Conservation (phyloP, 1,284 basidiomycete species). For the Naganishia cerealis region DNA sequence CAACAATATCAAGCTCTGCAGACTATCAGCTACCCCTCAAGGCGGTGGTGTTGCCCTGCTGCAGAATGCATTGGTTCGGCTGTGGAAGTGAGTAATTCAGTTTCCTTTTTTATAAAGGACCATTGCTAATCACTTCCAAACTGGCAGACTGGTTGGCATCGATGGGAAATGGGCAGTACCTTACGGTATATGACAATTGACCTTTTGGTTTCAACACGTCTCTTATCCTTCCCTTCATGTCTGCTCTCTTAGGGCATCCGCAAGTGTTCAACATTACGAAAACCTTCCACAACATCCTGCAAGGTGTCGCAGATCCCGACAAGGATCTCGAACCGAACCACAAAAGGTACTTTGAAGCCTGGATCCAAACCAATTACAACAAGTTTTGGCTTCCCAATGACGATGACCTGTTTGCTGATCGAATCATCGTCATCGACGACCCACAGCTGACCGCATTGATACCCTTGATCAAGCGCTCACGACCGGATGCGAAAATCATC, state of each 20-base stretch:
- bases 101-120: neutral
- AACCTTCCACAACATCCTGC: constrained; percentile 59
- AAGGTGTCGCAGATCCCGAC: constrained; percentile 71
- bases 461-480: constrained; percentile 75
- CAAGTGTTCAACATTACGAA: constrained; percentile 84
- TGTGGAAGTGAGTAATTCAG: constrained; percentile 63
- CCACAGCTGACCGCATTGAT: constrained; percentile 68
- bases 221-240: constrained; percentile 57
- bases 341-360: constrained; percentile 68
- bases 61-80: constrained; percentile 82
- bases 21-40: constrained; percentile 87
- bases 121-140: neutral
- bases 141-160: constrained; percentile 20
- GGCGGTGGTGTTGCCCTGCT: constrained; percentile 89
- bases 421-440: constrained; percentile 68
- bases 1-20: constrained; percentile 78
- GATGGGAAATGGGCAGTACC: constrained; percentile 69
- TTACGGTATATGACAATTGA: constrained; percentile 14
- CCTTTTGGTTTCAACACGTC: neutral
- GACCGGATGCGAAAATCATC: constrained; percentile 76
- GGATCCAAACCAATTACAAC: constrained; percentile 69
- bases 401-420: constrained; percentile 37
- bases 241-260: constrained; percentile 75
- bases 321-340: constrained; percentile 71
- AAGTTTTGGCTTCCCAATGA: constrained; percentile 29